Evolutionary conservation across 306 rosid species (phyloP), one percentile per base, ranked within the genome.

Genomic region (Quillaja saponaria): DNA sequence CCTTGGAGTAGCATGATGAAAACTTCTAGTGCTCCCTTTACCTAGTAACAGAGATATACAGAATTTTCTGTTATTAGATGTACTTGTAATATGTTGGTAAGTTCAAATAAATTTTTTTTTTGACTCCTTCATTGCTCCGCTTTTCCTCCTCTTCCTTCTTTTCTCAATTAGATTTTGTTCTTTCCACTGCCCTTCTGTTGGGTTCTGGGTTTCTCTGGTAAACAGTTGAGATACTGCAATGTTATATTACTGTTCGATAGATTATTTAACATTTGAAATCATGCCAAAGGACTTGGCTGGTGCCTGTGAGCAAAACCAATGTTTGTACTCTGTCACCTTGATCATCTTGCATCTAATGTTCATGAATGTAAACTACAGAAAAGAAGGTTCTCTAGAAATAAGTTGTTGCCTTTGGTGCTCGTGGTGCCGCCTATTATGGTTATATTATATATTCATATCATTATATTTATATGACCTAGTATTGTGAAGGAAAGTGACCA

Each of bases 1-100:
- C 19, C 78, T 87, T 64, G 86, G 77, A 13, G 55, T 64, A 55
- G 84, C 83, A 4, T 85, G 79, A 82, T 78, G 95, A 91, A 83
- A 77, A 78, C 58, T 12, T 53, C 25, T 34, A 33, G 10, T 68
- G 15, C 44, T 61, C 61, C 50, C 45, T 49, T 16, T 41, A 10
- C 45, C 42, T 6, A 1, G 54, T 34, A 0, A 5, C 69, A 54
- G 62, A 16, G 55, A 18, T 71, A 19, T 35, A 45, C 34, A 21
- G 49, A 16, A 13, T 34, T 56, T 54, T 60, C 11, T 52, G 60
- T 55, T 64, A 62, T 56, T 34, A 6, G 34, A 11, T 21, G 14
- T 54, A 33, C 53, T 49, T 59, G 6, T 68, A 11, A 33, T 38
- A 15, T 53, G 20, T 45, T 6, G 28, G 39, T 53, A 49, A 38